Percentiles rank a stretch among this genome's conserved stretches.
Evolutionary conservation across 169 alveolate species (phyloP).

Genomic region (Blepharisma undulans): DNA sequence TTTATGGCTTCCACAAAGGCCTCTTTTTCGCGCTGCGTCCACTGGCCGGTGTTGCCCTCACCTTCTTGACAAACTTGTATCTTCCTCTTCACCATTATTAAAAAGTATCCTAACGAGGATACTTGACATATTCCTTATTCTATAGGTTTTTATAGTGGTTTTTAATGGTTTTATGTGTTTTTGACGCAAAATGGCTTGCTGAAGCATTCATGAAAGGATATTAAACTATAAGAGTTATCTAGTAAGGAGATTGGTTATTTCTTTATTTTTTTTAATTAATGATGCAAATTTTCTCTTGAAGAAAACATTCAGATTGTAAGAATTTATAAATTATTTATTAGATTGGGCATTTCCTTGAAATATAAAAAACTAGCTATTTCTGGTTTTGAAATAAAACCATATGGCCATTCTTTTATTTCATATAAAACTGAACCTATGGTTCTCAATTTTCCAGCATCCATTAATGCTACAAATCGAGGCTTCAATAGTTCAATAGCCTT

Average conservation of each 20-base stretch:
- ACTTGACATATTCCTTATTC: background rate
- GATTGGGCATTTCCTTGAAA: background rate
- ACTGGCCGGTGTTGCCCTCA: constrained; percentile 23
- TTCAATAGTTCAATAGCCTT: background rate
- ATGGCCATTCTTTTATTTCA: background rate
- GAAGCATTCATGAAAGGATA: background rate
- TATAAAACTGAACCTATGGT: background rate
- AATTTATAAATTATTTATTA: too few species aligned
- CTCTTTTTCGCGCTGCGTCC: constrained; percentile 78
- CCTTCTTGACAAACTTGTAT: background rate
- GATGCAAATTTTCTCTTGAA: background rate
- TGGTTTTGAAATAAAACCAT: background rate
- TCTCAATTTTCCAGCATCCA: background rate
- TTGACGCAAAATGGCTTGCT: background rate
- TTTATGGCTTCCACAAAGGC: constrained; percentile 73
- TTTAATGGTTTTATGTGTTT: background rate
- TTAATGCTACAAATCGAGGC: background rate
- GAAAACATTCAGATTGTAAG: background rate
- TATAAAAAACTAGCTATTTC: background rate
- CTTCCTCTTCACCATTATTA: background rate
- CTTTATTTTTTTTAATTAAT: too few species aligned
- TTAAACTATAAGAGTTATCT: background rate
- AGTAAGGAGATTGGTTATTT: background rate
- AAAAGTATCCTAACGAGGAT: background rate
- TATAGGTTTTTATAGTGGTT: background rate